These are phyloP conservation scores for Asterionellopsis glacialis DNA, from an alignment of 108 stramenopile species.

Conservation along the genomic window DNA sequence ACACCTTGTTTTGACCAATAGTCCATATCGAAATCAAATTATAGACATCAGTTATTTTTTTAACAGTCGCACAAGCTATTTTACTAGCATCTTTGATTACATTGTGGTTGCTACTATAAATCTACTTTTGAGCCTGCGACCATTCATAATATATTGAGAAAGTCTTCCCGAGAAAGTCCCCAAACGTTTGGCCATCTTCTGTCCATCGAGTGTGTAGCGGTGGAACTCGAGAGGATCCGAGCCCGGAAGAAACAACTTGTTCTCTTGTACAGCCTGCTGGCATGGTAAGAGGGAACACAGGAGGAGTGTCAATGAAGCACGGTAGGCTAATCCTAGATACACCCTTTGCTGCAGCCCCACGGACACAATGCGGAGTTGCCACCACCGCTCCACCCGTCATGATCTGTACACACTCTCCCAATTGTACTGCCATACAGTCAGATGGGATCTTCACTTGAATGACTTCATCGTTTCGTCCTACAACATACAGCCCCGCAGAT, in stretches of 20 bases:
- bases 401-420: slow-evolving; percentile 92
- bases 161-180: slow-evolving; percentile 77
- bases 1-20: not conserved
- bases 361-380: slow-evolving; percentile 92
- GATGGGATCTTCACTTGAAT: slow-evolving; percentile 64
- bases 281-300: slow-evolving; percentile 51
- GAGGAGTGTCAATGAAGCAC: slow-evolving; percentile 84
- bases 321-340: slow-evolving; percentile 69
- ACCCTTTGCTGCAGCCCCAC: slow-evolving; percentile 32
- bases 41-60: no score
- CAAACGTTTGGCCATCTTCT: slow-evolving; percentile 80
- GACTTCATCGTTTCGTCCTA: slow-evolving; percentile 52
- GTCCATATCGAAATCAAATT: no score
- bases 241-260: slow-evolving; percentile 34
- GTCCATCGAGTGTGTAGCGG: slow-evolving; percentile 68
- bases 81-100: no score
- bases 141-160: slow-evolving; percentile 75
- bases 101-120: no score
- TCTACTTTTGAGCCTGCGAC: slow-evolving; percentile 1
- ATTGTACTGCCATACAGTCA: slow-evolving; percentile 89
- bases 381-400: slow-evolving; percentile 78
- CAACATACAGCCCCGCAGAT: slow-evolving; percentile 76
- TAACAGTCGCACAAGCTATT: no score
- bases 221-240: slow-evolving; percentile 63
- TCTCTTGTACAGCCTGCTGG: slow-evolving; percentile 50